Conservation (phyloP, 2,329 filamentous ascomycete species). For the Venturia nashicola region DNA sequence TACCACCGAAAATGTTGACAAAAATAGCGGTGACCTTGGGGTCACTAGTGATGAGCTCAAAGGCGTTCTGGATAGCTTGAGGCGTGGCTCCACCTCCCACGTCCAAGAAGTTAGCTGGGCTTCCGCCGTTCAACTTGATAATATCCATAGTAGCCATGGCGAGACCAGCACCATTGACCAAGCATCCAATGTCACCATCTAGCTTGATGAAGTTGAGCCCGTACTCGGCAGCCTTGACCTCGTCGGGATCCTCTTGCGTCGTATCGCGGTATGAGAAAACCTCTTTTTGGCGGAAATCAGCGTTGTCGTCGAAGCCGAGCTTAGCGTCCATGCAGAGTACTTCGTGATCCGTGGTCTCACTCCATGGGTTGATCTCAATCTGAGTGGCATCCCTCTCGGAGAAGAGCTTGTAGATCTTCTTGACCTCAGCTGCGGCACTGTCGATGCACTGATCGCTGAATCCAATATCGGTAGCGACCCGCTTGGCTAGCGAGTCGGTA, state of each 20-base stretch:
- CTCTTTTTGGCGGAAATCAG: conserved; percentile 95
- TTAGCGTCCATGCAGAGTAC: conserved; percentile 99
- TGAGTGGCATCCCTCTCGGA: conserved; percentile 96
- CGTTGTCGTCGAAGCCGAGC: conserved; percentile 97
- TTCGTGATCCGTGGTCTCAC: conserved; percentile 95
- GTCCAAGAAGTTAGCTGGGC: conserved; percentile 96
- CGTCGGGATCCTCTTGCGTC: conserved; percentile 91
- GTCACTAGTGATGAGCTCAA: conserved; percentile 97
- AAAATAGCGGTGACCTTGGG: conserved; percentile 98
- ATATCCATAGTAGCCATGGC: conserved; percentile 99
- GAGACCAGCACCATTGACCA: conserved; percentile 97
- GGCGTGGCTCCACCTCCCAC: conserved; percentile 96
- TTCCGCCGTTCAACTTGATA: conserved; percentile 97
- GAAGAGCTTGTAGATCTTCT: conserved; percentile 99
- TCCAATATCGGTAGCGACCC: conserved; percentile 81
- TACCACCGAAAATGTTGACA: conserved; percentile 99
- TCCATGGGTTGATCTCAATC: conserved; percentile 99
- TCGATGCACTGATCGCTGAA: conserved; percentile 98
- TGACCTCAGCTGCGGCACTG: conserved; percentile 88
- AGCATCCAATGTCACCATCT: conserved; percentile 96
- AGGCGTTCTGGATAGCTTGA: conserved; percentile 91
- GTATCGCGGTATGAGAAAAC: conserved; percentile 88
- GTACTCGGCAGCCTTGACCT: conserved; percentile 88
- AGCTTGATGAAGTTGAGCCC: conserved; percentile 99
- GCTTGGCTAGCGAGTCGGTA: conserved; percentile 85